Percentiles rank a stretch among this genome's conserved stretches.
Conservation (phyloP, 2,329 filamentous ascomycete genomes). For the Colletotrichum sansevieriae region DNA sequence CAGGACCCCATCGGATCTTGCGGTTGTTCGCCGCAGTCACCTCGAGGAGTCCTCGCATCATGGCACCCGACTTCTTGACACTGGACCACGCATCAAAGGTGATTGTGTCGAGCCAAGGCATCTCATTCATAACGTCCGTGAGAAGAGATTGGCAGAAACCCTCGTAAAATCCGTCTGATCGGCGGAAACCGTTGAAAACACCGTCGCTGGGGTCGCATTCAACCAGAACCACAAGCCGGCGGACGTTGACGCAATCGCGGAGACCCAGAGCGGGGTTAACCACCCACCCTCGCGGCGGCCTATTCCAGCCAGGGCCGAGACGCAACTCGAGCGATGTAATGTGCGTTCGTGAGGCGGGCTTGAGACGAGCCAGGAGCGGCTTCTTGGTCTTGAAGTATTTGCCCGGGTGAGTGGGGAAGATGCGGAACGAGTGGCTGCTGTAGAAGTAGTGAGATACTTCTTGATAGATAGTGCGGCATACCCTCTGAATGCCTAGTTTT, state of each 20-base stretch:
- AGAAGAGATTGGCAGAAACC: constrained; percentile 72
- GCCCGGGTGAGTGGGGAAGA: constrained; percentile 75
- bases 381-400: constrained; percentile 80
- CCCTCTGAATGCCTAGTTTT: constrained; percentile 71
- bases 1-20: constrained; percentile 75
- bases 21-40: constrained; percentile 63
- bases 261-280: constrained; percentile 76
- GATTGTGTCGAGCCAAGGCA: constrained; percentile 69
- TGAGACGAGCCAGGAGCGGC: constrained; percentile 76
- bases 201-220: constrained; percentile 79
- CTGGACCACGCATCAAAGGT: constrained; percentile 78
- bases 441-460: constrained; percentile 78
- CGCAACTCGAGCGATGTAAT: constrained; percentile 77
- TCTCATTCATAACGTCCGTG: constrained; percentile 65
- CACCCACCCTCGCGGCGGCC: constrained; percentile 78
- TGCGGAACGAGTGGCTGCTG: constrained; percentile 70
- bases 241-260: constrained; percentile 69
- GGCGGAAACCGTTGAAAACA: constrained; percentile 76
- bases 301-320: constrained; percentile 79
- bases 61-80: constrained; percentile 73
- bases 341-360: constrained; percentile 68
- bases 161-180: constrained; percentile 77
- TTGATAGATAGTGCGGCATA: constrained; percentile 70
- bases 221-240: constrained; percentile 75
- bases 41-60: constrained; percentile 72